These are phyloP conservation scores for Leccinum fallax DNA, from an alignment of 1,284 basidiomycete genomes.

Conservation along the genomic window DNA sequence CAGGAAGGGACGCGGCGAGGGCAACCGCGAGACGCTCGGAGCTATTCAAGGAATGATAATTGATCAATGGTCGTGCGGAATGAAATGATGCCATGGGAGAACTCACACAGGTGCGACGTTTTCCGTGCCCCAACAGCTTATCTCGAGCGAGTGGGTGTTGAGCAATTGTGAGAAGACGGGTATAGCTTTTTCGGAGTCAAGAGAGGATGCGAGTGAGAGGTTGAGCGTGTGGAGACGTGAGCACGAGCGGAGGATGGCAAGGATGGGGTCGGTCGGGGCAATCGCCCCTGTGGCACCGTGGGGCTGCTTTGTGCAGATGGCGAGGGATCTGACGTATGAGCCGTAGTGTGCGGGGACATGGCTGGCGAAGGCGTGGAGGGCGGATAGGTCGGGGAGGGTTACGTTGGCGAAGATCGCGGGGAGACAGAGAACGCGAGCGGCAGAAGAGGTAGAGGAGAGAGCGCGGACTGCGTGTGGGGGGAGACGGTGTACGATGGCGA, in stretches of 20 bases:
- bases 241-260: constrained; percentile 51
- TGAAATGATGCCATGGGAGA: rapidly evolving
- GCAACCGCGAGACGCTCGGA: constrained; percentile 73
- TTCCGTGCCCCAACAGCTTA: constrained; percentile 58
- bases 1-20: constrained; percentile 61
- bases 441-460: constrained; percentile 45
- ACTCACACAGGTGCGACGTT: constrained; percentile 60
- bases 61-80: not conserved
- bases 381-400: constrained; percentile 46
- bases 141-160: constrained; percentile 45
- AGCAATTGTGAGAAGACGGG: constrained; percentile 55
- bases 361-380: constrained; percentile 53
- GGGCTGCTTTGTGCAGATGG: constrained; percentile 49
- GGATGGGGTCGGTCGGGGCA: constrained; percentile 47
- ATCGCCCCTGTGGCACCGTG: constrained; percentile 39
- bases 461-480: constrained; percentile 39
- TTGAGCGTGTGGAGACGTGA: constrained; percentile 52
- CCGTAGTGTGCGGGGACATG: constrained; percentile 59
- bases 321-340: constrained; percentile 55
- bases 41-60: constrained; percentile 39
- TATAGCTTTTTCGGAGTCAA: constrained; percentile 49
- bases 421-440: constrained; percentile 55
- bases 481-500: constrained; percentile 56
- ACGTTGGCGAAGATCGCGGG: constrained; percentile 63
- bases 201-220: constrained; percentile 54